Base-by-base conservation (phyloP, 2,329 filamentous ascomycete genomes). In the Rhynchosporium agropyri region DNA sequence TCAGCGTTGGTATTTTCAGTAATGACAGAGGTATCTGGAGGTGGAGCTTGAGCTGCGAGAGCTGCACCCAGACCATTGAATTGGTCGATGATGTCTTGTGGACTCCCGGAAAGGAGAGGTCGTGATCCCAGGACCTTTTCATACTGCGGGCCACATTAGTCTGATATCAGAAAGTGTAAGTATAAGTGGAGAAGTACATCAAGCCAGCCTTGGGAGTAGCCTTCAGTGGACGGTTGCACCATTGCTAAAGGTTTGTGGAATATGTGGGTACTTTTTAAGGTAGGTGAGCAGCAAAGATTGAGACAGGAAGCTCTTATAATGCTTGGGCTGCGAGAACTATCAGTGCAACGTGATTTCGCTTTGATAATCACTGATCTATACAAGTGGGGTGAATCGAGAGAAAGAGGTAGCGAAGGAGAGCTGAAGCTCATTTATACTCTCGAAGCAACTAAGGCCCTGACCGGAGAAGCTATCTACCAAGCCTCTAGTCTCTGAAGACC, bases 171-270 rank as follows among this genome's bases (percentile, higher is more conserved):
- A n/a, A n/a, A 36, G 50, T 15, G 26, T 13, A 38, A 54, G 49
- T 40, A 56, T 38, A 31, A 31, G 33, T 53, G 42, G 20, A 9
- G 5, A 7, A 26, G 15, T 64, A 70, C 70, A 61, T 70, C 65
- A 40, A 71, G 70, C 70, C 69, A 71, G 48, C 65, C 64, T 36
- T 62, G 60, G 1, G 62, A 58, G 43, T 71, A 71, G 7, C 62
- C 64, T 49, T 65, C 68, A 33, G 54, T 61, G 2, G 63, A 65
- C 36, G 59, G 59, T 42, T 56, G 49, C 9, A 59, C 56, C 63
- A 64, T 64, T 12, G n/a, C 62, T 33, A 53, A 20, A 36, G 38
- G 28, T 43, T 6, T 42, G 13, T 2, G 8, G n/a, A 59, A 33
- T 36, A 42, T 3, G 28, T 46, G 10, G 4, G n/a, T 26, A 46